Evolutionary conservation across 1,139 yeast genomes (phyloP), one percentile per base, ranked within the genome.

Genomic region (Ogataea hybrid): DNA sequence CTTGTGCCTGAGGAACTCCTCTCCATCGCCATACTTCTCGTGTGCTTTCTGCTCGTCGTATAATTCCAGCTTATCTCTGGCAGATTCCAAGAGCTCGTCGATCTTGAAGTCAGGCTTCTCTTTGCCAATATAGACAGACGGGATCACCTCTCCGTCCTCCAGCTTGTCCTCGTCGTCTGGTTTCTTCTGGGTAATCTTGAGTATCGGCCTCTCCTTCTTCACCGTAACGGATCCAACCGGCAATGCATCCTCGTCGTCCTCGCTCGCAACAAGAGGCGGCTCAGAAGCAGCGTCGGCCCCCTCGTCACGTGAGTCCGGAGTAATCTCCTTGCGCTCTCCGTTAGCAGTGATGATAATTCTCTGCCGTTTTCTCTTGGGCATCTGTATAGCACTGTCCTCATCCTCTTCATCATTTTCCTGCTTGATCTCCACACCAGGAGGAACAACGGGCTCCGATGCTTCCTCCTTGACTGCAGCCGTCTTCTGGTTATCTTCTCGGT

Each of bases 1-100:
- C 59, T 84, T 84, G 52, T 73, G 75, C 59, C 85, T 85, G 44
- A 85, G 64, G 54, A 76, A 87, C 37, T 85, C 95, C 8, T 44
- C 43, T 28, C 53, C 56, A 15, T 39, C 42, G n/a, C 37, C 34
- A 2, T 47, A 35, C 2, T 39, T 36, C 30, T 32, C 31, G 43
- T 79, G 82, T 8, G 48, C 47, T 11, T 39, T 29, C 21, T 51
- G 50, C 14, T 54, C 59, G 23, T 57, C 48, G 39, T 54, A 50
- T 25, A 60, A 37, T 14, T 46, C 44, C 27, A 59, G 42, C 5
- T 40, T 46, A 10, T 52, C 50, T 10, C 41, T 23, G 3, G 55
- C 55, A 9, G 50, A 42, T 6, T 49, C 32, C 30, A 53, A 18
- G 32, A 57, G 33, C 27, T 47, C 44, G 4, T 49, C 48, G 31